A percentile compares a stretch with the other conserved stretches of the same genome.
These are phyloP conservation scores for Middelhovenomyces tepae DNA, from an alignment of 805 yeast species.

Conservation along the genomic window DNA sequence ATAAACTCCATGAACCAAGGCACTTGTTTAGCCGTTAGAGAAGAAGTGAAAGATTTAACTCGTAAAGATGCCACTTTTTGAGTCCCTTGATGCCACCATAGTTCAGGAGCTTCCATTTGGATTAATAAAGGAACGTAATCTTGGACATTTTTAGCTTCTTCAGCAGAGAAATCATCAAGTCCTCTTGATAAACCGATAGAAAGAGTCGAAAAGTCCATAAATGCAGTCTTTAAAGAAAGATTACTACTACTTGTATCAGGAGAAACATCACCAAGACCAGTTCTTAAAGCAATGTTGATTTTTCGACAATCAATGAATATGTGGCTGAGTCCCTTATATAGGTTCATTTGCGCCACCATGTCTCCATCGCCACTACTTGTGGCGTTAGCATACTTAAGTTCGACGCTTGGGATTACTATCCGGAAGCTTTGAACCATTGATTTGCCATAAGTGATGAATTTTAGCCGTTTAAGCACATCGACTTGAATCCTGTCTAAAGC, in stretches of 20 bases:
- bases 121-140: constrained; percentile 21
- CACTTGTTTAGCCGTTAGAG: constrained; percentile 27
- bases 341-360: constrained; percentile 6
- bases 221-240: constrained; percentile 9
- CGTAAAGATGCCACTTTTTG: constrained; percentile 18
- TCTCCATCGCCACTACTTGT: constrained; percentile 17
- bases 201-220: constrained; percentile 15
- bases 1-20: constrained; percentile 23
- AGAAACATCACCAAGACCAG: neutral
- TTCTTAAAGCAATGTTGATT: constrained; percentile 14
- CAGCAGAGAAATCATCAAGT: constrained; percentile 1
- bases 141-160: constrained; percentile 6
- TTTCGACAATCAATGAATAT: constrained; percentile 12
- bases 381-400: constrained; percentile 31
- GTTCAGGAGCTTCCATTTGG: constrained; percentile 23
- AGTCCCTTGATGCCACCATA: constrained; percentile 26
- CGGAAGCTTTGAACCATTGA: constrained; percentile 37
- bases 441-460: constrained; percentile 26
- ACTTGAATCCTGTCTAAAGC: constrained; percentile 60
- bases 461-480: constrained; percentile 42
- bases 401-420: constrained; percentile 39
- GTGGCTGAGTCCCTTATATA: constrained; percentile 9
- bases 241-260: constrained; percentile 5
- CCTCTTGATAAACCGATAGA: constrained; percentile 18
- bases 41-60: constrained; percentile 25